phyloP scores from a whole-genome alignment of 441 rosid species.

The Pelargonium myrrhifolium region DNA sequence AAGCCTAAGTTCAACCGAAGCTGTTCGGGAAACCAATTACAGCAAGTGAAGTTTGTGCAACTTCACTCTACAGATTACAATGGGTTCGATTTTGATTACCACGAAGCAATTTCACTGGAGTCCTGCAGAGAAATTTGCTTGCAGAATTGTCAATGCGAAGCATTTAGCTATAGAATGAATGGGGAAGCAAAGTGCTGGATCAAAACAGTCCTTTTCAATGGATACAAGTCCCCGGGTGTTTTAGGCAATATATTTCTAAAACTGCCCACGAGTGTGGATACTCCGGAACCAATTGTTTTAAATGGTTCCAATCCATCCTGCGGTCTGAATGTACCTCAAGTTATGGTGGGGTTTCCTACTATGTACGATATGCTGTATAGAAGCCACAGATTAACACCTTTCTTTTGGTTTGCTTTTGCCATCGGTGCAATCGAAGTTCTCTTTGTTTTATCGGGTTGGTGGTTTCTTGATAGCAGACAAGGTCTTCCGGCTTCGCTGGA shows the following conservation, averaged over 20 bases:
- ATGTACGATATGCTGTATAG: slow-evolving; percentile 17
- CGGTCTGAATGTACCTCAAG: not conserved
- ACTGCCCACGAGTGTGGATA: slow-evolving; percentile 19
- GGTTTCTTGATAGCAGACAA: slow-evolving; percentile 23
- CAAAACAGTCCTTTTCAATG: slow-evolving; percentile 30
- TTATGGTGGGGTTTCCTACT: slow-evolving; percentile 15
- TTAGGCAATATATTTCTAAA: slow-evolving; percentile 28
- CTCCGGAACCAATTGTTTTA: not conserved
- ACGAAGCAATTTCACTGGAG: slow-evolving; percentile 8
- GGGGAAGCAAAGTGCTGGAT: slow-evolving; percentile 25
- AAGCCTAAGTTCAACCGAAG: slow-evolving; percentile 23
- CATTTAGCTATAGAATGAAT: slow-evolving; percentile 27
- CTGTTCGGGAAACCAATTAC: not conserved
- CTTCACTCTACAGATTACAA: slow-evolving; percentile 30
- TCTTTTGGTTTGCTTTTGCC: slow-evolving; percentile 31
- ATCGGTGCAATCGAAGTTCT: slow-evolving; percentile 35
- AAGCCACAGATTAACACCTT: slow-evolving; percentile 29
- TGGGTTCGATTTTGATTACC: slow-evolving; percentile 28
- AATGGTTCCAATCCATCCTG: slow-evolving; percentile 15
- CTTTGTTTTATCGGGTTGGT: slow-evolving; percentile 24
- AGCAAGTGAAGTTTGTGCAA: slow-evolving; percentile 24
- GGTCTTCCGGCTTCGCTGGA: slow-evolving; percentile 12
- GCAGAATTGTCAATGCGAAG: slow-evolving; percentile 33
- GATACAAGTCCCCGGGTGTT: slow-evolving; percentile 25
- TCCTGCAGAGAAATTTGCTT: slow-evolving; percentile 29